Base-by-base conservation (phyloP, 2,329 filamentous ascomycete species). In the Monosporascus cannonballus region DNA sequence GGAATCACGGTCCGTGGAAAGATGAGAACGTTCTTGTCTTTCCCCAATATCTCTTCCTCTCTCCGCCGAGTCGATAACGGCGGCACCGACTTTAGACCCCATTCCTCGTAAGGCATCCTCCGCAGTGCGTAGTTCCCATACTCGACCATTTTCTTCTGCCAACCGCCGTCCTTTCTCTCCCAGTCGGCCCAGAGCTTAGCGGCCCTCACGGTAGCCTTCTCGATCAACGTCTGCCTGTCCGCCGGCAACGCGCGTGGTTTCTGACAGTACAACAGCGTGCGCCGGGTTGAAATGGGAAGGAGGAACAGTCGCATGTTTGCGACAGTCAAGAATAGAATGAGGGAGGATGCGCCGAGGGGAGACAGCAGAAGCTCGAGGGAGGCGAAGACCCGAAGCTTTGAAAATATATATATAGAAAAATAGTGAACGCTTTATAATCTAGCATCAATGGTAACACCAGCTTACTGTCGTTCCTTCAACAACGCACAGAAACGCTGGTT, bases 91-190 rank as follows among this genome's bases (percentile, higher is more conserved):
- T 97, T 97, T 60, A 99, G 78, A 0, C 90, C 91, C 94, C 94
- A 99, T 85, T 99, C 94, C 72, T 97, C 89, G 69, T 89, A 96
- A 3, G 94, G 89, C 64, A 99, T 96, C 57, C 90, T 84, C 62
- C 89, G 85, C 56, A 99, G 82, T 17, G 90, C 84, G 48, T 84
- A 76, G 72, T 99, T 96, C 52, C 94, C 94, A 70, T 93, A 95
- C 54, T 81, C 78, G 50, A 94, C 93, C 20, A 96, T 79, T 61
- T 84, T 84, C 67, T 87, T 90, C 76, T 96, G 90, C 94, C 94
- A 97, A 51, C 89, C 89, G 45, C 77, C 78, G 18, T 92, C 85
- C 60, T 86, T 87, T 68, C 87, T 84, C 71, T 97, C 94, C 92
- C 93, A 97, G 54, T 77, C 75, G 4, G 88, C 80, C 93, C 93